Percentiles rank a stretch among this genome's conserved stretches.
Evolutionary conservation across 441 rosid genomes (phyloP).

Genomic region (Cnidoscolus chayamansa): DNA sequence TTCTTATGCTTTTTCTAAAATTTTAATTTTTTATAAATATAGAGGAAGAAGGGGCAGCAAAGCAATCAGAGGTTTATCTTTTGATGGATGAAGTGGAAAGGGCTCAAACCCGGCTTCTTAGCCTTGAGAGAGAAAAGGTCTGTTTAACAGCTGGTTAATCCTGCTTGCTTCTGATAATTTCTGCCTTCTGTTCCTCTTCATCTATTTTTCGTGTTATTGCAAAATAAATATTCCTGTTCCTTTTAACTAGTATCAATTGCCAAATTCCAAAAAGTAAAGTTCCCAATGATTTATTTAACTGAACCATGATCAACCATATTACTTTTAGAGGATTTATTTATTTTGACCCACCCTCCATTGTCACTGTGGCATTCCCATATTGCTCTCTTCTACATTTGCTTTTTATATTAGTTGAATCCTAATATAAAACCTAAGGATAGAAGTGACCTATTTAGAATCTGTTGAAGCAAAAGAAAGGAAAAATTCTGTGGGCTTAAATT

Average conservation of each 20-base stretch:
- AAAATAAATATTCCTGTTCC: too few relatives aligned
- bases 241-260: too few relatives aligned
- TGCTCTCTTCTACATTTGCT: background rate
- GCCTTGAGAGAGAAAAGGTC: constrained; percentile 99
- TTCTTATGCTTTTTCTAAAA: constrained; percentile 7
- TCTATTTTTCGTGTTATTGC: background rate
- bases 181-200: background rate
- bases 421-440: background rate
- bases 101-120: constrained; percentile 91
- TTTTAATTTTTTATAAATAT: constrained; percentile 23
- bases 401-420: background rate
- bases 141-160: constrained; percentile 20
- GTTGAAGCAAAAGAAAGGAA: background rate
- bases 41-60: constrained; percentile 95
- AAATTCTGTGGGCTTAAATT: background rate
- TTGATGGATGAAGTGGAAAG: constrained; percentile 99
- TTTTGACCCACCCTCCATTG: background rate
- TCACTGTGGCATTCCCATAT: background rate
- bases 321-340: too few relatives aligned
- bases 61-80: constrained; percentile 90
- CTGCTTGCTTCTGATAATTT: constrained; percentile 9
- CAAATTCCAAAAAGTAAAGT: too few relatives aligned
- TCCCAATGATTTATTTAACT: too few relatives aligned
- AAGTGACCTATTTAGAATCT: background rate
- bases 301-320: too few relatives aligned